A percentile compares a stretch with the other conserved stretches of the same genome.
These are phyloP conservation scores for Corymbia calophylla DNA, from an alignment of 441 rosid species.

Conservation along the genomic window DNA sequence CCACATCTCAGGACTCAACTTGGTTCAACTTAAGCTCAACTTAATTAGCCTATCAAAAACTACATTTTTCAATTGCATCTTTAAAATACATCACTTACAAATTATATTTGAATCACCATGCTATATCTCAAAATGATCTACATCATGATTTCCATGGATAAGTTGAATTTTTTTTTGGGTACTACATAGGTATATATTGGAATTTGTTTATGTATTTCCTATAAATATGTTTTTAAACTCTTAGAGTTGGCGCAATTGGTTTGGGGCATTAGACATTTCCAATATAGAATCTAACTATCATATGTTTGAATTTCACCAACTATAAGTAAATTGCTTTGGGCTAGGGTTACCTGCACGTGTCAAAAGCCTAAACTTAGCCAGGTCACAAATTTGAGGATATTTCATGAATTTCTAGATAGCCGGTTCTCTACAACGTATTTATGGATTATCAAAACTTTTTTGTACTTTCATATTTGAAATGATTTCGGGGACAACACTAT, in stretches of 20 bases:
- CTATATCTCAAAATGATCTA: background rate
- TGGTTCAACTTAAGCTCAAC: background rate
- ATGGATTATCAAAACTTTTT: background rate
- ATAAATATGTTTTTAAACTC: background rate
- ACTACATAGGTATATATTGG: background rate
- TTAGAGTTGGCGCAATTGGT: background rate
- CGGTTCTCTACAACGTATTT: background rate
- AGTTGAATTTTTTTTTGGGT: background rate
- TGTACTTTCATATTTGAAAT: background rate
- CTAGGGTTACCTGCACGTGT: fast-evolving
- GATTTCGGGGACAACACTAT: background rate
- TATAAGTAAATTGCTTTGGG: background rate
- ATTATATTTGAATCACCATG: background rate
- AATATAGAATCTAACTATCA: background rate
- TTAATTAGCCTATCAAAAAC: background rate
- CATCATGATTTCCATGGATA: background rate
- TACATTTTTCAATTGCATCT: background rate
- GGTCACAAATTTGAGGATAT: background rate
- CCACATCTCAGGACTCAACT: background rate
- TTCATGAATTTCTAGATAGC: background rate
- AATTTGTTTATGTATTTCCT: background rate
- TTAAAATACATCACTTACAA: background rate
- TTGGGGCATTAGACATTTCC: background rate
- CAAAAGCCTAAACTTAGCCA: background rate
- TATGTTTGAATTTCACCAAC: background rate